Evolutionary conservation across 768 basidiomycete genomes (phyloP).

Genomic region (Pleurotus eryngii): DNA sequence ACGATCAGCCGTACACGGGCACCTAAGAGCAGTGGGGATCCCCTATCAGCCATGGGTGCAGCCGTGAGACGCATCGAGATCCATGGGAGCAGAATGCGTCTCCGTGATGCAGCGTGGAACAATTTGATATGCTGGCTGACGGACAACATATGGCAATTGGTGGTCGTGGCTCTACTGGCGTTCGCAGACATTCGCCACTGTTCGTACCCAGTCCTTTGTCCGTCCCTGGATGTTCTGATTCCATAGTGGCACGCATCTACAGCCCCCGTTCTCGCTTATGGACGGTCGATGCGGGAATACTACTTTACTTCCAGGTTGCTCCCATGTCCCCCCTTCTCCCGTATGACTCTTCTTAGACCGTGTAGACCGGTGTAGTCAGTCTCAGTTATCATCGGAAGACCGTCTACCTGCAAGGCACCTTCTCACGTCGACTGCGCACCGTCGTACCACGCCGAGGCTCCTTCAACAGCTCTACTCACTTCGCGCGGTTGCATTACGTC

Average conservation of each 20-base stretch:
- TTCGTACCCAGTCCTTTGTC: background rate
- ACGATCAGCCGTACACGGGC: background rate
- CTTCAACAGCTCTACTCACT: background rate
- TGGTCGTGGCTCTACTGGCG: background rate
- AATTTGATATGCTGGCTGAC: too few relatives aligned
- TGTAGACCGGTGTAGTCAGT: background rate
- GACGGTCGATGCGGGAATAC: background rate
- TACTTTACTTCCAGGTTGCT: background rate
- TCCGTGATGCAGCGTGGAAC: too few relatives aligned
- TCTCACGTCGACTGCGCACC: background rate
- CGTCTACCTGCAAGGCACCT: background rate
- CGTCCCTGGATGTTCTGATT: background rate
- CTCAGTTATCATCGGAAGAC: background rate
- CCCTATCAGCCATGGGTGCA: background rate
- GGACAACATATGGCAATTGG: background rate
- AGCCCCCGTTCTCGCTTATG: background rate
- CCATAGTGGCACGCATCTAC: too few relatives aligned
- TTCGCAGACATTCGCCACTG: background rate
- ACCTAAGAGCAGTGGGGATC: background rate
- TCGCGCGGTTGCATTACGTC: too few relatives aligned
- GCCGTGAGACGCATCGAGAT: background rate
- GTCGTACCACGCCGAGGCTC: background rate
- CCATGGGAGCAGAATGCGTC: too few relatives aligned
- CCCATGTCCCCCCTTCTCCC: background rate
- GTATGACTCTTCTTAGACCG: background rate